Evolutionary conservation across 2,329 filamentous ascomycete species (phyloP).

Genomic region (Penicillium sp.): DNA sequence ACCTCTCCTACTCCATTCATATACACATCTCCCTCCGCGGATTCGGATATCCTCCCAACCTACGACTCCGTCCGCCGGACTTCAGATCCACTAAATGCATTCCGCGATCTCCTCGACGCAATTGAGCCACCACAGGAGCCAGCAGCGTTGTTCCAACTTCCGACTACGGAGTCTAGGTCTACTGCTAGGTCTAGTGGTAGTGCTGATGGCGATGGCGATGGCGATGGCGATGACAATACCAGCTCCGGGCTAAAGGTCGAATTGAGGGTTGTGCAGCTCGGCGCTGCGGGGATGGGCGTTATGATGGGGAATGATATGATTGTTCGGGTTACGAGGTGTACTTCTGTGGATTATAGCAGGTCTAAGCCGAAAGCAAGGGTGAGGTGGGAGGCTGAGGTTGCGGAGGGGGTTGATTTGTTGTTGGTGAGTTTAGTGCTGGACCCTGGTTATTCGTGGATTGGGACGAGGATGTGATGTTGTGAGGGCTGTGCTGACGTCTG

Average conservation of each 20-base stretch:
- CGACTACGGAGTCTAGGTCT: too few species aligned
- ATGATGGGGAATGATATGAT: constrained; percentile 22
- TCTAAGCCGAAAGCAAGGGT: constrained; percentile 12
- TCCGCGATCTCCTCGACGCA: constrained; percentile 23
- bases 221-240: too few species aligned
- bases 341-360: constrained; percentile 14
- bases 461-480: too few species aligned
- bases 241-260: constrained; percentile 6
- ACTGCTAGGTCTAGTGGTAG: too few species aligned
- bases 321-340: constrained; percentile 16
- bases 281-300: constrained; percentile 10
- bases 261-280: constrained; percentile 16
- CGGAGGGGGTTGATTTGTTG: constrained; percentile 24
- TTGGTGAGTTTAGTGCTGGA: constrained; percentile 22
- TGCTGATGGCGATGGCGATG: too few species aligned
- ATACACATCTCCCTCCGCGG: too few species aligned
- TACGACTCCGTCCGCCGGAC: constrained; percentile 19
- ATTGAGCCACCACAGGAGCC: constrained; percentile 23
- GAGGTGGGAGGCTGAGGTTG: constrained; percentile 24
- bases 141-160: not conserved
- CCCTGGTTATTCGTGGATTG: too few species aligned
- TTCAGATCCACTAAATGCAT: constrained; percentile 7
- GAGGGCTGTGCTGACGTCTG: not conserved
- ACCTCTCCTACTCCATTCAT: too few species aligned
- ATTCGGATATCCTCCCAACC: constrained; percentile 6